Conservation (phyloP, 208 protist genomes). For the Herpetomonas tarakana region DNA sequence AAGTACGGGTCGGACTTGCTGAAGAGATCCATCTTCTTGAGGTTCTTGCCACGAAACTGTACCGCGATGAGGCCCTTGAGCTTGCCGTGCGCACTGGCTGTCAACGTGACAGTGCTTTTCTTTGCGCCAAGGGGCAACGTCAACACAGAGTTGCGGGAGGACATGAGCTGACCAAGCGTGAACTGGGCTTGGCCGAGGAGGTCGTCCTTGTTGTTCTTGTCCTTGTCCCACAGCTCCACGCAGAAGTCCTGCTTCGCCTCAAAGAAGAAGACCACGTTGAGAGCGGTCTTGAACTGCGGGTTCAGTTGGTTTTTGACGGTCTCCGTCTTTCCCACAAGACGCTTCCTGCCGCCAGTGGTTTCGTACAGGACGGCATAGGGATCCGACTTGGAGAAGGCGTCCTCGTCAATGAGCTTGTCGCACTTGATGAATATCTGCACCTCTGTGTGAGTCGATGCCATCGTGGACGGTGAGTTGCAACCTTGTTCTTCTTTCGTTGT, state of each 20-base stretch:
- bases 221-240: slow-evolving; percentile 24
- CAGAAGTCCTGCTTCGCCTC: slow-evolving; percentile 25
- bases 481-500: neutral
- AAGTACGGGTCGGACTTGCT: slow-evolving; percentile 25
- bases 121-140: slow-evolving; percentile 11
- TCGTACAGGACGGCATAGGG: slow-evolving; percentile 22
- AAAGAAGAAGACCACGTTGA: slow-evolving; percentile 35
- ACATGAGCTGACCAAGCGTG: slow-evolving; percentile 23
- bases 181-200: slow-evolving; percentile 22
- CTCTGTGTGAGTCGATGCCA: slow-evolving; percentile 15
- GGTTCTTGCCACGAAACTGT: slow-evolving; percentile 15
- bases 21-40: slow-evolving; percentile 44
- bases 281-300: slow-evolving; percentile 22
- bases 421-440: slow-evolving; percentile 42
- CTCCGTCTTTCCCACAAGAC: slow-evolving; percentile 19
- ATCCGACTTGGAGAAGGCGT: slow-evolving; percentile 24
- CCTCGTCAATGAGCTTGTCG: slow-evolving; percentile 16
- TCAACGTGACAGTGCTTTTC: slow-evolving; percentile 27
- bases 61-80: slow-evolving; percentile 13
- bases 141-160: slow-evolving; percentile 5
- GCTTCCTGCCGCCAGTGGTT: neutral
- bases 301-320: slow-evolving; percentile 30
- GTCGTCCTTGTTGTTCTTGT: slow-evolving; percentile 19
- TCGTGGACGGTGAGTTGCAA: neutral
- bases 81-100: slow-evolving; percentile 6